Evolutionary conservation across 2,329 filamentous ascomycete species (phyloP).

Genomic region (Venturia pyrina): DNA sequence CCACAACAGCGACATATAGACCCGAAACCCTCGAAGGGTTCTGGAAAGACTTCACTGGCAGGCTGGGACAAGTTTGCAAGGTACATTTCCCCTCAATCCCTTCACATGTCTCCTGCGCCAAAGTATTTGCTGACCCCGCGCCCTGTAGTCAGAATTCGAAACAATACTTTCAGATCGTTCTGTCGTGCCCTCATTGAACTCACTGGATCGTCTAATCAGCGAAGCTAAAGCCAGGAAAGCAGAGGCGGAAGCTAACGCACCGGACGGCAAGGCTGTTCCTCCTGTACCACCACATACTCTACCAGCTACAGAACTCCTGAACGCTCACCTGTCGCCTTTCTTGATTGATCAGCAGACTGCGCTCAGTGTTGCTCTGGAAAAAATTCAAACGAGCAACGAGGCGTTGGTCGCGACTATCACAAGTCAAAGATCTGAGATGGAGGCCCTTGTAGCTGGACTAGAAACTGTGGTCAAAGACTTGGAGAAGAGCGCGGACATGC

Average conservation of each 20-base stretch:
- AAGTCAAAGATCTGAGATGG: constrained; percentile 47
- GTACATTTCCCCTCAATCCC: constrained; percentile 18
- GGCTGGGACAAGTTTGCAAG: constrained; percentile 47
- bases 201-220: constrained; percentile 48
- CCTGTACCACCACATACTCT: constrained; percentile 41
- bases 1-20: constrained; percentile 49
- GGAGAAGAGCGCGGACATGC: constrained; percentile 37
- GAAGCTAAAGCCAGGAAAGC: constrained; percentile 47
- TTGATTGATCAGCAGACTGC: constrained; percentile 40
- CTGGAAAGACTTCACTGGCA: constrained; percentile 48
- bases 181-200: constrained; percentile 49
- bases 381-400: constrained; percentile 43
- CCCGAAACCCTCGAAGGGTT: constrained; percentile 46
- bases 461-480: constrained; percentile 48
- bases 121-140: background rate
- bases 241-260: constrained; percentile 27
- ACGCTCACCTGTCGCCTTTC: constrained; percentile 49
- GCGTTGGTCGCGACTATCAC: constrained; percentile 41
- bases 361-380: constrained; percentile 39
- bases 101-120: background rate
- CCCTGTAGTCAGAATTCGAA: constrained; percentile 43
- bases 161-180: constrained; percentile 46
- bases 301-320: constrained; percentile 44
- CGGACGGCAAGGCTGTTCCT: constrained; percentile 22
- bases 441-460: constrained; percentile 42